Evolutionary conservation across 441 rosid species (phyloP).

Genomic region (Rhodomyrtus psidioides): DNA sequence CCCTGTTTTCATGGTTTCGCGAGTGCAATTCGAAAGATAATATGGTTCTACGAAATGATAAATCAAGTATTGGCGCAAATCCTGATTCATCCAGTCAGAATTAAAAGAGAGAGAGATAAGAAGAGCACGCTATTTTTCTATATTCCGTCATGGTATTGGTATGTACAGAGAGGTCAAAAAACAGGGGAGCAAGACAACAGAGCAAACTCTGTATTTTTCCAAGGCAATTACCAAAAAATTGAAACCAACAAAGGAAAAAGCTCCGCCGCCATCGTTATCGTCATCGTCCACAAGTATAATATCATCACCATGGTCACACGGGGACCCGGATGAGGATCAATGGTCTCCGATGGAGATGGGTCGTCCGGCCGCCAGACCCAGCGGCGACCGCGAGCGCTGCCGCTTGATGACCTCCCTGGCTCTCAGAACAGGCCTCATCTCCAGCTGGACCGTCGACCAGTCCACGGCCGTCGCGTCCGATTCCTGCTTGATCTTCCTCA

Average conservation of each 20-base stretch:
- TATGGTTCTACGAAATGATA: neutral
- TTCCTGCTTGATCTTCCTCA: conserved; percentile 6
- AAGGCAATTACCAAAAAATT: neutral
- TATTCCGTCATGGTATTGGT: neutral
- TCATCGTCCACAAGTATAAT: neutral
- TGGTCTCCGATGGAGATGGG: neutral
- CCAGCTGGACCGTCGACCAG: neutral
- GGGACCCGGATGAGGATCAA: neutral
- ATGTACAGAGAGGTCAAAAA: neutral
- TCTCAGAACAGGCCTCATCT: neutral
- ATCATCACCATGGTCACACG: neutral
- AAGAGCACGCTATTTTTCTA: neutral
- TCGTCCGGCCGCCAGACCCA: neutral
- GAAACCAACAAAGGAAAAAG: neutral
- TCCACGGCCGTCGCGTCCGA: neutral
- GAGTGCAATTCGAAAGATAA: neutral
- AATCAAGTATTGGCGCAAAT: neutral
- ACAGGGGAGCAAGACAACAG: neutral
- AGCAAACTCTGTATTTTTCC: neutral
- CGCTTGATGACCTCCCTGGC: neutral
- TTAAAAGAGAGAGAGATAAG: neutral
- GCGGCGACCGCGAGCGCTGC: conserved; percentile 12
- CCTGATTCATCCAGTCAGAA: neutral
- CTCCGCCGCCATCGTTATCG: neutral
- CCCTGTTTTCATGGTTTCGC: neutral